A percentile compares a stretch with the other conserved stretches of the same genome.
phyloP scores from a whole-genome alignment of 306 rosid genomes.

The Pueraria montana region DNA sequence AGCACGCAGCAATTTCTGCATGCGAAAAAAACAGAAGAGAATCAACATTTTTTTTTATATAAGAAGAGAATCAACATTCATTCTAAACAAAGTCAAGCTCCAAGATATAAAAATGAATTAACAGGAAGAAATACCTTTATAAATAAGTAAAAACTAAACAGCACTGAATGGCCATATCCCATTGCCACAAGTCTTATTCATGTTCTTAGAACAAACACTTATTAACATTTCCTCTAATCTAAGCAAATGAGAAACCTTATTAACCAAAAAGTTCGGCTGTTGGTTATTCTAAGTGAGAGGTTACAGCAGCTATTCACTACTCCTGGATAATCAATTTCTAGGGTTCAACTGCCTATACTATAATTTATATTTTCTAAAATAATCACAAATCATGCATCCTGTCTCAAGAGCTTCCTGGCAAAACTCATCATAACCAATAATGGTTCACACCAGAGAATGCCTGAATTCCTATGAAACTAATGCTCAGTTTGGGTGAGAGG shows the following conservation, averaged over 20 bases:
- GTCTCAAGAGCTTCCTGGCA: neutral
- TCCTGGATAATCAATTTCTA: slow-evolving; percentile 26
- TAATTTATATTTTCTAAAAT: neutral
- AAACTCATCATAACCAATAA: slow-evolving; percentile 1
- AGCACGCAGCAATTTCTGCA: slow-evolving; percentile 91
- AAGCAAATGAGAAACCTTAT: neutral
- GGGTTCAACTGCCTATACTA: neutral
- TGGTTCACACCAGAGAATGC: slow-evolving; percentile 26
- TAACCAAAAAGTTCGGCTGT: neutral
- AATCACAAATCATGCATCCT: slow-evolving; percentile 23
- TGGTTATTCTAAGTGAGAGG: neutral
- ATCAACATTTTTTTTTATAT: too few relatives aligned
- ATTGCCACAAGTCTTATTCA: slow-evolving; percentile 34
- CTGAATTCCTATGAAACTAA: slow-evolving; percentile 34
- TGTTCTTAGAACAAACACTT: neutral
- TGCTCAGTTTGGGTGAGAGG: neutral
- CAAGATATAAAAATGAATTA: slow-evolving; percentile 27
- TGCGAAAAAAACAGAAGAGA: slow-evolving; percentile 4
- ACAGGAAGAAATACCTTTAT: neutral
- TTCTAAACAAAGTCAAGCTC: slow-evolving; percentile 6
- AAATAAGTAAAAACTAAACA: slow-evolving; percentile 1
- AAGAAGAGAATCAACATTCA: neutral
- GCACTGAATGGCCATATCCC: neutral
- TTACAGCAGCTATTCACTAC: neutral
- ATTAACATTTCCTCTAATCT: neutral